These are phyloP conservation scores for Corymbia calophylla DNA, from an alignment of 441 rosid genomes.

Conservation along the genomic window DNA sequence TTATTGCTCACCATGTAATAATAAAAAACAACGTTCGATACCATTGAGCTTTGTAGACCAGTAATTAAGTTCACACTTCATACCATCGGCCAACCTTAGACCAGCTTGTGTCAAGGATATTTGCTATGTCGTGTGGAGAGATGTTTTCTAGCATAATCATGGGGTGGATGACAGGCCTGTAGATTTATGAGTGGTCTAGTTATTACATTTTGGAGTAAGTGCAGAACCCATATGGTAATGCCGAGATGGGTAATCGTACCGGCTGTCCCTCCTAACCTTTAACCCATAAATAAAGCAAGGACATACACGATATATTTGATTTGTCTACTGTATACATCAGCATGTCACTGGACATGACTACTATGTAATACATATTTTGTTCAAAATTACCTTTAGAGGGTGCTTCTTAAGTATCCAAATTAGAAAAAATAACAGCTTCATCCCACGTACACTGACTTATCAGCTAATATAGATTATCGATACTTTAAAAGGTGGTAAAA, in stretches of 20 bases:
- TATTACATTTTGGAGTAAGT: background rate
- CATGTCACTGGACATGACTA: background rate
- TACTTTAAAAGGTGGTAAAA: background rate
- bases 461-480: background rate
- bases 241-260: background rate
- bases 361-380: background rate
- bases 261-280: background rate
- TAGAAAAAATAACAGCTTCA: background rate
- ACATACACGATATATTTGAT: background rate
- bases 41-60: accelerated
- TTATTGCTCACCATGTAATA: background rate
- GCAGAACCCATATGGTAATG: background rate
- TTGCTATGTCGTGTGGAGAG: background rate
- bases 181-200: background rate
- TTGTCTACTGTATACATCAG: background rate
- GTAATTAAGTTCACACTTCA: background rate
- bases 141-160: background rate
- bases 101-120: background rate
- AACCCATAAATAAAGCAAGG: background rate
- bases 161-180: background rate
- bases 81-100: background rate
- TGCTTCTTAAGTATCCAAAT: background rate
- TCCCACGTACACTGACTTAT: background rate
- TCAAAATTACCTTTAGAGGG: background rate
- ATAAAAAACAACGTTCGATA: background rate